Evolutionary conservation across 1,284 basidiomycete genomes (phyloP).

Genomic region (Golubevia pallescens): DNA sequence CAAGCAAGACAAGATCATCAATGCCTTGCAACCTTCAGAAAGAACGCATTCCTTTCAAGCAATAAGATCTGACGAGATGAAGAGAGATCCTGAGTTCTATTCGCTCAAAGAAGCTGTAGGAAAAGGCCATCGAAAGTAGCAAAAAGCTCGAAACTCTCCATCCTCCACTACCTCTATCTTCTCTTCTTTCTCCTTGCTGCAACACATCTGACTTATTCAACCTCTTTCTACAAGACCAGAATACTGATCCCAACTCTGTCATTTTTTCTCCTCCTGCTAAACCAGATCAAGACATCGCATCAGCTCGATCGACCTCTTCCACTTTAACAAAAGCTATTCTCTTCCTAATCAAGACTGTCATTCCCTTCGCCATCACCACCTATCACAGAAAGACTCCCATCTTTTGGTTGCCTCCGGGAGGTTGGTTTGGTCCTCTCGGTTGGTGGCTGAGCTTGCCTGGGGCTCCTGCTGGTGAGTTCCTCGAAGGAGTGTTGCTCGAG

Average conservation of each 20-base stretch:
- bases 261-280: neutral
- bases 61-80: too few relatives aligned
- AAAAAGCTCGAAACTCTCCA: too few relatives aligned
- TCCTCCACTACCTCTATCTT: too few relatives aligned
- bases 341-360: slow-evolving; percentile 43
- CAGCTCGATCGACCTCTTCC: slow-evolving; percentile 25
- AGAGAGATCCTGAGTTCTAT: too few relatives aligned
- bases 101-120: too few relatives aligned
- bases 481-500: too few relatives aligned
- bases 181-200: neutral
- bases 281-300: slow-evolving; percentile 25
- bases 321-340: slow-evolving; percentile 43
- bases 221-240: too few relatives aligned
- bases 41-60: too few relatives aligned
- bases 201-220: too few relatives aligned
- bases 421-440: slow-evolving; percentile 48
- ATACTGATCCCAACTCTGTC: neutral
- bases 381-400: slow-evolving; percentile 56
- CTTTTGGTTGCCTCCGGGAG: slow-evolving; percentile 54
- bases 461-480: slow-evolving; percentile 30
- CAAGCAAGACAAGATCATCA: too few relatives aligned
- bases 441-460: slow-evolving; percentile 40
- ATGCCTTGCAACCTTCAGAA: too few relatives aligned
- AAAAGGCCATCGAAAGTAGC: too few relatives aligned
- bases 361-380: slow-evolving; percentile 52